Evolutionary conservation across 495 filamentous ascomycete species (phyloP), one percentile per base, ranked within the genome.

Genomic region (Hypoxylon lienhwacheense): DNA sequence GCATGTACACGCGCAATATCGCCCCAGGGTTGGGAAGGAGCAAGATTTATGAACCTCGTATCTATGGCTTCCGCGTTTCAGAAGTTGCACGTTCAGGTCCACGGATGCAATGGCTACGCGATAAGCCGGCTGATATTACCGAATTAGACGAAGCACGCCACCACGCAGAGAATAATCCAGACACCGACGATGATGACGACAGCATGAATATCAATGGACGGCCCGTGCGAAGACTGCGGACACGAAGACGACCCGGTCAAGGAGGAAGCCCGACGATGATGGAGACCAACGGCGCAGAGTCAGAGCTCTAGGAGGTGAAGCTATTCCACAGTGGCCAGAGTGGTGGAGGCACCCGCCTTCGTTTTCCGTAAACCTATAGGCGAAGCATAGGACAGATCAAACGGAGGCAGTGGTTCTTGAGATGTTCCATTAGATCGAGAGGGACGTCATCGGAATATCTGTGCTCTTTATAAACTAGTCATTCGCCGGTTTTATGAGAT

Each of bases 41-140:
- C 50, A 88, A 83, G 63, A 85, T 96, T 50, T 97, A 97, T 76
- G 90, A 96, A 63, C 89, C 92, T 43, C 87, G 86, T 43, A 97
- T 98, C 66, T 98, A 97, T 73, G 93, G 93, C 5, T 98, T 98
- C 72, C 81, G 87, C 31, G 95, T 98, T 21, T 88, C 88, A 1
- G 93, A 98, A 64, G 72, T 88, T 11, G 88, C 93, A 36, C 78
- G 85, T 46, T 87, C 86, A 5, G 93, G 93, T 3, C 93, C 93
- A 14, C 79, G 93, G 39, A 98, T 98, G 93, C 88, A 90, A 62
- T 98, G 93, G 93, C 76, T 98, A 59, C 82, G 93, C 55, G 83
- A 85, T 70, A 86, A 88, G 64, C 93, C 95, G 0, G 76, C 74
- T 5, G 84, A 97, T 59, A 75, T 97, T 34, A 79, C 71, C 12